Percentiles rank a stretch among this genome's conserved stretches.
Evolutionary conservation across 345 rosid genomes (phyloP).

Genomic region (Citrus mangshanensis): DNA sequence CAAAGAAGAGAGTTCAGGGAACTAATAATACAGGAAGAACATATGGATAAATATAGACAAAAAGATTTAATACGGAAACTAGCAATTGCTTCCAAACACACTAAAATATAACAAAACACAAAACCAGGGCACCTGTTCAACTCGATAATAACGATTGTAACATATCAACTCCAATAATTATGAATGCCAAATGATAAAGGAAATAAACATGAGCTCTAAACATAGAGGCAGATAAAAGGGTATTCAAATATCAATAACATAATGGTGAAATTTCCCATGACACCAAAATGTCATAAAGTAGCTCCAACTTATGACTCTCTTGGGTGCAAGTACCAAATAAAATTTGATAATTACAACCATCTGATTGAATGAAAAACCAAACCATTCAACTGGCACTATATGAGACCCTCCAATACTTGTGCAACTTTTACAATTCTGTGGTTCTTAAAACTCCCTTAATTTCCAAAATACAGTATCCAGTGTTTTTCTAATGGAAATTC

Average conservation of each 20-base stretch:
- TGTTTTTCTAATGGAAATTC: slow-evolving; percentile 1
- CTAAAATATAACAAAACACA: neutral
- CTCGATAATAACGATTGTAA: neutral
- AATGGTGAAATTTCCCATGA: neutral
- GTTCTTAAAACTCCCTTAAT: neutral
- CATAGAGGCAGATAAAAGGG: neutral
- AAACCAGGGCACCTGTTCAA: neutral
- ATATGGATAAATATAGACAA: neutral
- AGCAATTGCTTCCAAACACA: neutral
- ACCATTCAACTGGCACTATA: neutral
- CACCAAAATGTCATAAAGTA: neutral
- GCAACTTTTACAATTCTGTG: neutral
- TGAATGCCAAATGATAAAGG: neutral
- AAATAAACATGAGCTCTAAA: neutral
- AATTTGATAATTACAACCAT: neutral
- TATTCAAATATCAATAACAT: neutral
- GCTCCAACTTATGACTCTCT: neutral
- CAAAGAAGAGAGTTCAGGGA: neutral
- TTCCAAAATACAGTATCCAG: slow-evolving; percentile 1
- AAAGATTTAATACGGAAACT: neutral
- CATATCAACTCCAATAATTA: neutral
- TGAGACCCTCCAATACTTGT: neutral
- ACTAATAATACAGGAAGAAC: neutral
- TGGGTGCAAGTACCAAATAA: neutral
- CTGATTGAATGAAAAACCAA: neutral